These are phyloP conservation scores for Agrocybe chaxingu DNA, from an alignment of 768 basidiomycete genomes.

Conservation along the genomic window DNA sequence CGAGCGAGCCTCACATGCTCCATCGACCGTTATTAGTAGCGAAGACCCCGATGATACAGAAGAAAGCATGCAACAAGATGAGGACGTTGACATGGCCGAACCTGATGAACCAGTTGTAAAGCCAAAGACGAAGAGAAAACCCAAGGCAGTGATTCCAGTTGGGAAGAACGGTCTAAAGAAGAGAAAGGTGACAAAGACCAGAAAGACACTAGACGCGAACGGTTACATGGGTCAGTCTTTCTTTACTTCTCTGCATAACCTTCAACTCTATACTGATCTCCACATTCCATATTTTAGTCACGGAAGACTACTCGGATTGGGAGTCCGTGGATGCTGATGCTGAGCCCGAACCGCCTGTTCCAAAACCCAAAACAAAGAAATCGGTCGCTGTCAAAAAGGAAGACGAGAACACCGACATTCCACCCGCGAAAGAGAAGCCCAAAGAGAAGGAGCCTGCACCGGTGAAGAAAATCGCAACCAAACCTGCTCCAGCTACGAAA, in stretches of 20 bases:
- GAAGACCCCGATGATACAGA: slow-evolving; percentile 22
- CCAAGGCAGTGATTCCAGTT: slow-evolving; percentile 66
- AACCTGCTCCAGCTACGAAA: slow-evolving; percentile 13
- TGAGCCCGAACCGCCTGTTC: slow-evolving; percentile 18
- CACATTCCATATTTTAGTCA: slow-evolving; percentile 38
- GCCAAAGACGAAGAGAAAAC: slow-evolving; percentile 48
- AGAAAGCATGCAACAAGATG: slow-evolving; percentile 23
- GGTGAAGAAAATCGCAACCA: slow-evolving; percentile 10
- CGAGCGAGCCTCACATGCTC: slow-evolving; percentile 15
- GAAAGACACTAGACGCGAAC: slow-evolving; percentile 53
- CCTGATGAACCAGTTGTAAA: slow-evolving; percentile 31
- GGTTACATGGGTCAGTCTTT: slow-evolving; percentile 66
- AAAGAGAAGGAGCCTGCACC: slow-evolving; percentile 12
- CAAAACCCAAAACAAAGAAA: slow-evolving; percentile 20
- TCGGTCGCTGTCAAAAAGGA: slow-evolving; percentile 19
- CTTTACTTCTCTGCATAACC: not conserved
- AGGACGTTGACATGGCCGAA: slow-evolving; percentile 37
- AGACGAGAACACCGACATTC: slow-evolving; percentile 14
- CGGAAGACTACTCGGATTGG: slow-evolving; percentile 77
- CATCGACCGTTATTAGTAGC: slow-evolving; percentile 15
- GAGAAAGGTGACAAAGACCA: slow-evolving; percentile 57
- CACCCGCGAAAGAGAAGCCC: slow-evolving; percentile 10
- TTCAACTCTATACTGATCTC: not conserved
- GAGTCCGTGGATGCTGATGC: slow-evolving; percentile 72
- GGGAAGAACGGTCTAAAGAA: slow-evolving; percentile 80